Percentiles rank a stretch among this genome's conserved stretches.
phyloP scores from a whole-genome alignment of 106 monocot genomes.

The Platanthera guangdongensis region DNA sequence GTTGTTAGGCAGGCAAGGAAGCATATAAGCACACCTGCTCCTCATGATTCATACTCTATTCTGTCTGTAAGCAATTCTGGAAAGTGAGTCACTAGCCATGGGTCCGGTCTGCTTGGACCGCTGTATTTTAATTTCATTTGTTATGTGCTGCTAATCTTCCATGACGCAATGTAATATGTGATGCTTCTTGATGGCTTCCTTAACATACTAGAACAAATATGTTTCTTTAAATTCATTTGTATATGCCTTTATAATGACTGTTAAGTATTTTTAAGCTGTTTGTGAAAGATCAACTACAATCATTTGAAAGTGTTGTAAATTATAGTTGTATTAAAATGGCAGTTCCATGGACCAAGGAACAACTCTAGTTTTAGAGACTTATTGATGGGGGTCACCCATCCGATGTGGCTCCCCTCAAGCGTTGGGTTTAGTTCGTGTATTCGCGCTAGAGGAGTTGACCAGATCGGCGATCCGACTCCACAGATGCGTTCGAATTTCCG shows the following conservation, averaged over 20 bases:
- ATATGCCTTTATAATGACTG: not conserved
- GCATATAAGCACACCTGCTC: constrained; percentile 95
- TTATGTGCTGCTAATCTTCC: not conserved
- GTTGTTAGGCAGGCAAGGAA: constrained; percentile 82
- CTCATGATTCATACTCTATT: constrained; percentile 96
- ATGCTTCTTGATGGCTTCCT: not conserved
- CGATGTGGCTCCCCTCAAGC: too few species aligned
- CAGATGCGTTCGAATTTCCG: too few species aligned
- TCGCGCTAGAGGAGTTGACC: too few species aligned
- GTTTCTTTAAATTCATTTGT: not conserved
- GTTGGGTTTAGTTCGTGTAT: too few species aligned
- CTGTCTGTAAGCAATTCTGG: constrained; percentile 98
- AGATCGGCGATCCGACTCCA: too few species aligned
- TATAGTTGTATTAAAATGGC: not conserved
- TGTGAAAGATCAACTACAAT: not conserved
- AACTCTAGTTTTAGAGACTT: not conserved
- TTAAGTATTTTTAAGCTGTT: not conserved
- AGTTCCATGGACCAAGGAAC: not conserved
- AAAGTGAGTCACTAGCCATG: constrained; percentile 56
- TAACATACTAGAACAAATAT: not conserved
- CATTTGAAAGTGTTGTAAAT: not conserved
- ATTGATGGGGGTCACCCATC: too few species aligned
- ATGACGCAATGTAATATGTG: not conserved
- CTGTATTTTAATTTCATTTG: not conserved
- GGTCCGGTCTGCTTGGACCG: not conserved